Conservation (phyloP, 495 filamentous ascomycete genomes). For the Penicillium cinerascens region DNA sequence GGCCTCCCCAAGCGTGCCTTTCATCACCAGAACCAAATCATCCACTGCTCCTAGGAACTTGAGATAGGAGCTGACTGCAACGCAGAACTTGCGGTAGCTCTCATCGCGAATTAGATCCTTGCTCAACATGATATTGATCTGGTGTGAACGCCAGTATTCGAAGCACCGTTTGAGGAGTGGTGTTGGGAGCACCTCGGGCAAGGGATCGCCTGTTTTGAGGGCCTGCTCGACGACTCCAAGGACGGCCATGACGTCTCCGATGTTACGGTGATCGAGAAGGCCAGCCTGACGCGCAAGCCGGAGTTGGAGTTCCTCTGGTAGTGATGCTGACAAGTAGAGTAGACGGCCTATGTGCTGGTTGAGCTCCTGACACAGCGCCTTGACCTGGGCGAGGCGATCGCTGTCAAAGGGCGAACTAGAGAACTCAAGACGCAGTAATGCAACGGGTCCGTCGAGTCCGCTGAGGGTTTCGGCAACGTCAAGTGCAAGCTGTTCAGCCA, state of each 20-base stretch:
- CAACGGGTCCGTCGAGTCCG: slow-evolving; percentile 30
- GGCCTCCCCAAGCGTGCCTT: slow-evolving; percentile 40
- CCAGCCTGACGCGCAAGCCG: slow-evolving; percentile 28
- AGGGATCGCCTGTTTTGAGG: slow-evolving; percentile 39
- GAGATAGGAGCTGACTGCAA: slow-evolving; percentile 36
- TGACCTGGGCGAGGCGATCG: slow-evolving; percentile 28
- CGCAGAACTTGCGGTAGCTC: slow-evolving; percentile 39
- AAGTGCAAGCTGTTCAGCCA: slow-evolving; percentile 34
- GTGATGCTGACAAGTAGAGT: slow-evolving; percentile 31
- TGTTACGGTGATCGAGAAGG: slow-evolving; percentile 35
- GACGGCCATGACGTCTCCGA: slow-evolving; percentile 44
- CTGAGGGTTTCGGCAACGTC: slow-evolving; percentile 31
- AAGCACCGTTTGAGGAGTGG: slow-evolving; percentile 35
- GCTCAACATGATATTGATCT: slow-evolving; percentile 21
- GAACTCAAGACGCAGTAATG: slow-evolving; percentile 36
- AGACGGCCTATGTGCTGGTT: slow-evolving; percentile 36
- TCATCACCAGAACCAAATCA: slow-evolving; percentile 42
- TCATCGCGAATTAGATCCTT: slow-evolving; percentile 34
- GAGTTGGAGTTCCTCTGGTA: slow-evolving; percentile 29
- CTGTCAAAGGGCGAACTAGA: slow-evolving; percentile 43
- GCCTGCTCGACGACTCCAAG: slow-evolving; percentile 38
- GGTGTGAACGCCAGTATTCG: slow-evolving; percentile 27
- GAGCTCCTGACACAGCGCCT: slow-evolving; percentile 33
- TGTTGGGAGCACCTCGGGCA: slow-evolving; percentile 41
- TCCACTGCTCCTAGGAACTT: slow-evolving; percentile 36